A percentile compares a stretch with the other conserved stretches of the same genome.
These are phyloP conservation scores for Dichomitus squalens DNA, from an alignment of 1,284 basidiomycete genomes.

Conservation along the genomic window DNA sequence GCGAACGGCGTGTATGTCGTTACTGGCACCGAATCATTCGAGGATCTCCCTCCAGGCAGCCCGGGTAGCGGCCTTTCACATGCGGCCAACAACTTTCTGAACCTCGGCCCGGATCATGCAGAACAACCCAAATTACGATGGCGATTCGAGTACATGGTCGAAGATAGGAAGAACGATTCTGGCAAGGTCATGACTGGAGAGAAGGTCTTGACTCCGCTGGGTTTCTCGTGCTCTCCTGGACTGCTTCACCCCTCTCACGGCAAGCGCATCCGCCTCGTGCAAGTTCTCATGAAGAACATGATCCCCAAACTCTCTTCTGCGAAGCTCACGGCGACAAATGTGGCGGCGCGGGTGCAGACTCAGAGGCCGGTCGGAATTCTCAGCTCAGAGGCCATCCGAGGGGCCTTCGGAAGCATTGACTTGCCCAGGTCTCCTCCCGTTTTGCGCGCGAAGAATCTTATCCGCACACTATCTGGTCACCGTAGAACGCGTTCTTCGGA, in stretches of 20 bases:
- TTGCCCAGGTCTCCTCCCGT: not conserved
- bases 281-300: slow-evolving; percentile 70
- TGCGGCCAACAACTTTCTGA: slow-evolving; percentile 1
- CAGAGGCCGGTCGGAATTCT: not conserved
- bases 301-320: slow-evolving; percentile 59
- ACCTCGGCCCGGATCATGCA: not conserved
- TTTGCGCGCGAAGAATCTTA: not conserved
- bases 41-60: slow-evolving; percentile 30
- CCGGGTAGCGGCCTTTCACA: slow-evolving; percentile 11
- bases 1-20: slow-evolving; percentile 74
- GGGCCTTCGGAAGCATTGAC: not conserved
- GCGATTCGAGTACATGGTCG: slow-evolving; percentile 79
- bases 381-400: not conserved
- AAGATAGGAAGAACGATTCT: slow-evolving; percentile 24
- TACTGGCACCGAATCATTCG: slow-evolving; percentile 56
- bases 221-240: slow-evolving; percentile 72
- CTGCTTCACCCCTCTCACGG: slow-evolving; percentile 66
- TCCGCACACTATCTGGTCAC: slow-evolving; percentile 5
- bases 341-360: not conserved
- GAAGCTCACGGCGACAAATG: slow-evolving; percentile 41
- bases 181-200: slow-evolving; percentile 59
- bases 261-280: slow-evolving; percentile 62
- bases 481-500: slow-evolving; percentile 21
- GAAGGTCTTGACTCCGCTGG: slow-evolving; percentile 68
- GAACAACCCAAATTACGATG: slow-evolving; percentile 52